Base-by-base conservation (phyloP, 2,329 filamentous ascomycete species). In the Aspergillus sp. region DNA sequence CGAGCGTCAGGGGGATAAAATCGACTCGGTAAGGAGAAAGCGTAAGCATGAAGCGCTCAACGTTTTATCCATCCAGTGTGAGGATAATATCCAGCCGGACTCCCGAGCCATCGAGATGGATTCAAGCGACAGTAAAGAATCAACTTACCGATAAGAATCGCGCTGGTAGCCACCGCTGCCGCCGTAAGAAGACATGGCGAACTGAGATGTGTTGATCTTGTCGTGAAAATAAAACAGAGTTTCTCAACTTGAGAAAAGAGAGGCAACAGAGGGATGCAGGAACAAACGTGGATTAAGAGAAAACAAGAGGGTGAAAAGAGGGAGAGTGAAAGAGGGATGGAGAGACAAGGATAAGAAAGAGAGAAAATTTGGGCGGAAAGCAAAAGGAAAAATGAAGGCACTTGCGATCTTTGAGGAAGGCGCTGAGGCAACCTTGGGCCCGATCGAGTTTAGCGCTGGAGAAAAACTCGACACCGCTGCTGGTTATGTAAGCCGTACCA, bases 181-280 rank as follows among this genome's bases (percentile, higher is more conserved):
- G 63, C 86, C 83, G 85, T 90, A 89, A 84, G 90, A 90, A 78
- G 88, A 90, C 88, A 90, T 91, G 73, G 71, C 83, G 71, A 62
- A 41, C 50, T 49, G 42, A 48, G 54, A 54, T 60, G 49, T 58
- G 47, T 61, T 58, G 33, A 50, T 33, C 47, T 56, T 41, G 34
- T 47, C 42, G 37, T 5, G 37, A 51, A 34, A 45, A 50, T 46
- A 49, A 56, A 46, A 33, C 20, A 22, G 46, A 44, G 20, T 40
- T 49, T 53, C 51, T 58, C 56, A 46, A 41, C 11, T 27, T 39
- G 48, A 51, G 41, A 54, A 30, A 57, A 59, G 50, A 52, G 54
- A 59, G 59, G 59, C 33, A 56, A 63, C 61, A 61, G 64, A 60
- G 47, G 42, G 49, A 56, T 30, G 51, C 54, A 44, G 49, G 44